phyloP scores from a whole-genome alignment of 805 yeast genomes.

The Yarrowia sp. region DNA sequence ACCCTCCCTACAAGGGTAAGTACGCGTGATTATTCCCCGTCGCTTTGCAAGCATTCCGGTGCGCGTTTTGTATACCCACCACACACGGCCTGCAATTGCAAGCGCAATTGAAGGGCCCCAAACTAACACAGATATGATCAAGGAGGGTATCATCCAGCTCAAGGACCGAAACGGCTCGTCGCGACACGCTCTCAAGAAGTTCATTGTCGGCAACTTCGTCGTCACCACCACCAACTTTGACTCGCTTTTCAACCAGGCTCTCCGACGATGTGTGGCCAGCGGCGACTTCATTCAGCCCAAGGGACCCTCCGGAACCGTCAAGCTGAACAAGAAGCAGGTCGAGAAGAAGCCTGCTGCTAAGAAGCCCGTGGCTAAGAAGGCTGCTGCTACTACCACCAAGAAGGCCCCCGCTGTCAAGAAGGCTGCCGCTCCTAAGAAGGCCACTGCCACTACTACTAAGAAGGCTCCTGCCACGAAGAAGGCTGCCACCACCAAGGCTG shows the following conservation, averaged over 20 bases:
- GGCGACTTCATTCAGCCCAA: constrained; percentile 84
- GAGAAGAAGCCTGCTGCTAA: constrained; percentile 50
- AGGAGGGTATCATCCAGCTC: constrained; percentile 70
- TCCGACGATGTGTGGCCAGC: constrained; percentile 79
- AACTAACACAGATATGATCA: constrained; percentile 60
- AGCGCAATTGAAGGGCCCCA: constrained; percentile 40
- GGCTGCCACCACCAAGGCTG: constrained; percentile 43
- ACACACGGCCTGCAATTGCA: background rate
- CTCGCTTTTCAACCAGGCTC: constrained; percentile 73
- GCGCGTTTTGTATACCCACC: constrained; percentile 9
- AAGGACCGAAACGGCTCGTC: constrained; percentile 80
- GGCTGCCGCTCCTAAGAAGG: constrained; percentile 44
- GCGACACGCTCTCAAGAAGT: constrained; percentile 88
- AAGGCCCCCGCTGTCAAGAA: constrained; percentile 46
- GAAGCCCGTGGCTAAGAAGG: constrained; percentile 39
- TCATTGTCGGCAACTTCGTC: constrained; percentile 68
- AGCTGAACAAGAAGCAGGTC: constrained; percentile 60
- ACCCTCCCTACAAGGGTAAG: constrained; percentile 53
- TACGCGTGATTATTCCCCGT: constrained; percentile 27
- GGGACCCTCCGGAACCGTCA: constrained; percentile 88
- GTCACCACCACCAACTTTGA: constrained; percentile 72
- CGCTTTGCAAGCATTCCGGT: constrained; percentile 13
- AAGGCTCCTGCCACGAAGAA: constrained; percentile 46
- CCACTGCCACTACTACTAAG: constrained; percentile 46
- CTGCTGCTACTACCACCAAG: constrained; percentile 45